Percentiles rank a stretch among this genome's conserved stretches.
phyloP scores from a whole-genome alignment of 208 protist species.

The Trichomonas vaginalis region DNA sequence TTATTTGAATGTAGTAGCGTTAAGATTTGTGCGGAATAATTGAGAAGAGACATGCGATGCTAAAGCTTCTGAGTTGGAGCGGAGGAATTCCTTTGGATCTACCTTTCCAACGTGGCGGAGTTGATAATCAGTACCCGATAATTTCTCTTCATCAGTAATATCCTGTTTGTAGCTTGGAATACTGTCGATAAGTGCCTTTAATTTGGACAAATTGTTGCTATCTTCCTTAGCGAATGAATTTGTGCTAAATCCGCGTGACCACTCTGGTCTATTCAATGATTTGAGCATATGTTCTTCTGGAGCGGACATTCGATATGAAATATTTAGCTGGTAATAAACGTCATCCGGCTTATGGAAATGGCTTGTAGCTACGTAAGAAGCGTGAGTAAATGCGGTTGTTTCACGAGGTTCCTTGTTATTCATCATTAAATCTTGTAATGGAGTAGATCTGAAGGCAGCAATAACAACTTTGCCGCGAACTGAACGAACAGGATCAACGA shows the following conservation, averaged over 20 bases:
- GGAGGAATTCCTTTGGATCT: background rate
- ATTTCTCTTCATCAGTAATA: background rate
- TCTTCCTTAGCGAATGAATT: background rate
- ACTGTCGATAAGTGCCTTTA: background rate
- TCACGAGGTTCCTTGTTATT: conserved; percentile 71
- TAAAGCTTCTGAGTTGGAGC: background rate
- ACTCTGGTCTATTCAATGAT: conserved; percentile 62
- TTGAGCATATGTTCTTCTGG: conserved; percentile 96
- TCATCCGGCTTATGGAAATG: conserved; percentile 83
- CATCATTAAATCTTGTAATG: conserved; percentile 58
- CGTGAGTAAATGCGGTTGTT: conserved; percentile 95
- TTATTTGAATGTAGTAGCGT: background rate
- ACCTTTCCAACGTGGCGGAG: background rate
- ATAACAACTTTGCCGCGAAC: conserved; percentile 99
- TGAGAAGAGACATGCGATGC: background rate
- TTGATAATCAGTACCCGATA: background rate
- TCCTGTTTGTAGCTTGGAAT: background rate
- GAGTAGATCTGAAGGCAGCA: conserved; percentile 95
- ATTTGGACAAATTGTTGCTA: background rate
- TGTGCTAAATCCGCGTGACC: background rate
- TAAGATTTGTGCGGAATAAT: background rate
- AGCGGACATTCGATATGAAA: conserved; percentile 96
- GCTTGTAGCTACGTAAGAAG: conserved; percentile 85
- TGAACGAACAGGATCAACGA: conserved; percentile 98
- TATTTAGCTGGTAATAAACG: conserved; percentile 98